phyloP scores from a whole-genome alignment of 495 filamentous ascomycete genomes.

The Neurospora sp. region DNA sequence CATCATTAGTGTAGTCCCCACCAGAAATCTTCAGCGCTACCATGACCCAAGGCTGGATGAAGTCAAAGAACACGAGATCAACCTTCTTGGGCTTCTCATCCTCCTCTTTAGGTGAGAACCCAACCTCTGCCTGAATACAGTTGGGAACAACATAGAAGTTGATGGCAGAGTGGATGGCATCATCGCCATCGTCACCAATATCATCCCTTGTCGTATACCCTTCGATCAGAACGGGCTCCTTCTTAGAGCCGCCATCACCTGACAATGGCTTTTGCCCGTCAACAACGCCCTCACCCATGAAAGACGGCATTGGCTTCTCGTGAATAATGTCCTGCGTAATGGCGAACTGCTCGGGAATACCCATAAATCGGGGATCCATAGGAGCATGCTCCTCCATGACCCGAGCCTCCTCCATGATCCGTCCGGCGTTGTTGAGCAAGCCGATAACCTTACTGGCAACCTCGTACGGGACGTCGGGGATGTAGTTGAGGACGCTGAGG shows the following conservation, averaged over 20 bases:
- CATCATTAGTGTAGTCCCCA: constrained; percentile 44
- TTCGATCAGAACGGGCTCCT: constrained; percentile 42
- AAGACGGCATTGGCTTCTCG: neutral
- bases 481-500: constrained; percentile 63
- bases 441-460: constrained; percentile 59
- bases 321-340: constrained; percentile 19
- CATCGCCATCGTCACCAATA: constrained; percentile 77
- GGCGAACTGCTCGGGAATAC: constrained; percentile 29
- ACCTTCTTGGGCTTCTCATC: constrained; percentile 53
- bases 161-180: constrained; percentile 71
- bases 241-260: neutral
- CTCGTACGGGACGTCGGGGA: constrained; percentile 68
- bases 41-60: constrained; percentile 71
- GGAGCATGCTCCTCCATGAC: constrained; percentile 31
- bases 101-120: constrained; percentile 35
- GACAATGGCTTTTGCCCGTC: constrained; percentile 19
- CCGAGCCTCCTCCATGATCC: constrained; percentile 36
- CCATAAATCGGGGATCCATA: constrained; percentile 26
- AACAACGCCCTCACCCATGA: neutral
- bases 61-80: constrained; percentile 85
- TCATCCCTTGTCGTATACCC: constrained; percentile 91
- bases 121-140: constrained; percentile 58
- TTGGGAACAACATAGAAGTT: constrained; percentile 72
- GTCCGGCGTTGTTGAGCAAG: constrained; percentile 63
- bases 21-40: constrained; percentile 60